Conservation (phyloP, 2,329 filamentous ascomycete genomes). For the Escovopsis sp. region DNA sequence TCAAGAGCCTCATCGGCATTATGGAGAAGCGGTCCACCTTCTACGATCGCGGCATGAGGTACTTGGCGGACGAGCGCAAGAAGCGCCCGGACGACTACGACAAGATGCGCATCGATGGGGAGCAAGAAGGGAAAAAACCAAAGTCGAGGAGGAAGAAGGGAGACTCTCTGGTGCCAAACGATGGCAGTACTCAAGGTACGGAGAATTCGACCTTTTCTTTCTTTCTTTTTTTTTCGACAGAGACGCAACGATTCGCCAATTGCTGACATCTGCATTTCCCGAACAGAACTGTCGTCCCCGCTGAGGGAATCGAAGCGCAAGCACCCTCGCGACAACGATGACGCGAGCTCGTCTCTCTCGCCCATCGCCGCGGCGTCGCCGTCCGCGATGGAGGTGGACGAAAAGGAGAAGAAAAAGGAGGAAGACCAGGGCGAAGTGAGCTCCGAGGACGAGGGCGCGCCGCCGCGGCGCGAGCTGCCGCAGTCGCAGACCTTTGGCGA, state of each 20-base stretch:
- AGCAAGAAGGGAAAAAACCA: slow-evolving; percentile 38
- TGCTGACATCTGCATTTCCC: no score
- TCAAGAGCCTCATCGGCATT: slow-evolving; percentile 49
- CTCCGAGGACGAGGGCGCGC: slow-evolving; percentile 43
- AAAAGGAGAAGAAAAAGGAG: slow-evolving; percentile 29
- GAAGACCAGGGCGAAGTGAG: slow-evolving; percentile 32
- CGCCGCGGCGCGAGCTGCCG: slow-evolving; percentile 49
- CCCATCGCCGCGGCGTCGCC: slow-evolving; percentile 37
- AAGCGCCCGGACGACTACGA: slow-evolving; percentile 42
- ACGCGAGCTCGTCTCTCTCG: slow-evolving; percentile 45
- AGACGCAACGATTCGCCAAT: no score
- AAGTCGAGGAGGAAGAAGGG: slow-evolving; percentile 75
- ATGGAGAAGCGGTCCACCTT: slow-evolving; percentile 53
- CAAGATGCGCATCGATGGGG: slow-evolving; percentile 30
- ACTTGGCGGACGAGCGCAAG: slow-evolving; percentile 52
- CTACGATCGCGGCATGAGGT: slow-evolving; percentile 60
- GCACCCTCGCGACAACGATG: slow-evolving; percentile 36
- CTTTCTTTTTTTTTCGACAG: no score
- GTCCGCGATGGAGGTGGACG: slow-evolving; percentile 44
- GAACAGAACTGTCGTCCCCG: slow-evolving; percentile 38
- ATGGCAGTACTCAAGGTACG: slow-evolving; percentile 16
- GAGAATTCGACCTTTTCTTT: no score
- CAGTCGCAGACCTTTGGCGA: slow-evolving; percentile 83
- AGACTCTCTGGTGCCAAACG: slow-evolving; percentile 41
- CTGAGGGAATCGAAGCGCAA: slow-evolving; percentile 39